These are phyloP conservation scores for Oidium heveae DNA, from an alignment of 2,329 filamentous ascomycete species.

Conservation along the genomic window DNA sequence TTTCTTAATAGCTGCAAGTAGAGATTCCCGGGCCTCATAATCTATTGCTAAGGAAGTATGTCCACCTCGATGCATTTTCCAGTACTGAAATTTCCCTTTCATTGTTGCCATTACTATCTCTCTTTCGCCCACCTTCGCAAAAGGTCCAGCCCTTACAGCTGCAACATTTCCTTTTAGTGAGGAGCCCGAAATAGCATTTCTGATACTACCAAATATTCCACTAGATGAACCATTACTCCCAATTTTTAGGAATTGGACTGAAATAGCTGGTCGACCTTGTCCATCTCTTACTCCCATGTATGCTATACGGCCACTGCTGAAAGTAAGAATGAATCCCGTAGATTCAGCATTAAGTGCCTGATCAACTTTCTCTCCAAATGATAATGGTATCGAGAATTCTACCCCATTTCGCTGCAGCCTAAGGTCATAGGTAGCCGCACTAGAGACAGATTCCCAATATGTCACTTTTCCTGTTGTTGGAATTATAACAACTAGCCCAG, in stretches of 20 bases:
- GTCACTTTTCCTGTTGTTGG: conserved; percentile 63
- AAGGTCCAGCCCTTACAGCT: conserved; percentile 50
- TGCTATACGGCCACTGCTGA: conserved; percentile 66
- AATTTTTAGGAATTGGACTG: conserved; percentile 49
- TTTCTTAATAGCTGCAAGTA: conserved; percentile 35
- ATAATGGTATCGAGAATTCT: conserved; percentile 47
- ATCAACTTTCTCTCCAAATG: conserved; percentile 51
- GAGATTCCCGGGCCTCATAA: conserved; percentile 38
- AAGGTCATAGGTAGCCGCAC: conserved; percentile 59
- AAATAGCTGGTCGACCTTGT: conserved; percentile 63
- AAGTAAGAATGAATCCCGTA: conserved; percentile 61
- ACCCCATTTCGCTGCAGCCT: conserved; percentile 57
- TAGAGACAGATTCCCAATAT: conserved; percentile 90
- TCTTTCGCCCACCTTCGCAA: conserved; percentile 53
- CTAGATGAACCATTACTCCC: conserved; percentile 26
- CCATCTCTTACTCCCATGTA: conserved; percentile 69
- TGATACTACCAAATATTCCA: conserved; percentile 61
- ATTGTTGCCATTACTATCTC: conserved; percentile 59
- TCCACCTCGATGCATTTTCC: conserved; percentile 74
- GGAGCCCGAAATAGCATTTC: conserved; percentile 45
- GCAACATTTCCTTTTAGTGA: conserved; percentile 53
- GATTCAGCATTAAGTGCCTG: conserved; percentile 62
- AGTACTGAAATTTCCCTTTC: conserved; percentile 55
- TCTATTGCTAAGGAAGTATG: conserved; percentile 53
- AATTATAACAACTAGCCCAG: conserved; percentile 69